These are phyloP conservation scores for Termitomyces sp. DNA, from an alignment of 768 basidiomycete genomes.

Conservation along the genomic window DNA sequence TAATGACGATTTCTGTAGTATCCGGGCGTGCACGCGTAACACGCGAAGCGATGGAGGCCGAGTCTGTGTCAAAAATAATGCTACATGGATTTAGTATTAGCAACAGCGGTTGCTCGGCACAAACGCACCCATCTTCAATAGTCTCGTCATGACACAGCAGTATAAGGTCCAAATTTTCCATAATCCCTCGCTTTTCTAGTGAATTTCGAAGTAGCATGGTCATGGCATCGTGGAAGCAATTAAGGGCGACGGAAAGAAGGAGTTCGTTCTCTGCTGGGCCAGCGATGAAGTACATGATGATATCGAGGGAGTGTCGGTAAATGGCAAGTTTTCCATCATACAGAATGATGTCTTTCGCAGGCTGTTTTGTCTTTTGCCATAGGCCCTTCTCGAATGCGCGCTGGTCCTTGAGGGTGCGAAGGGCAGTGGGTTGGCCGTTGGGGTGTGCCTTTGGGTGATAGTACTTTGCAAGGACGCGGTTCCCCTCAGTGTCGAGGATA, in stretches of 20 bases:
- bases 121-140: conserved; percentile 88
- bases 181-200: conserved; percentile 89
- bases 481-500: conserved; percentile 92
- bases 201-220: conserved; percentile 83
- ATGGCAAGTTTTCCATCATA: conserved; percentile 89
- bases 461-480: conserved; percentile 94
- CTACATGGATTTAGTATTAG: conserved; percentile 30
- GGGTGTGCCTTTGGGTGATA: conserved; percentile 71
- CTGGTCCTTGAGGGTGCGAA: conserved; percentile 82
- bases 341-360: conserved; percentile 85
- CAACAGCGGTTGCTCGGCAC: neutral
- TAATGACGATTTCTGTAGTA: conserved; percentile 94
- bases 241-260: conserved; percentile 85
- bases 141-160: conserved; percentile 94
- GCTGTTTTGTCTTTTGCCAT: conserved; percentile 87
- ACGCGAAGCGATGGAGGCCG: conserved; percentile 90
- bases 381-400: conserved; percentile 93
- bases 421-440: conserved; percentile 54
- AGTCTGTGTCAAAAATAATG: conserved; percentile 95
- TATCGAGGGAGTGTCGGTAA: conserved; percentile 92
- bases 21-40: conserved; percentile 92
- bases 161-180: conserved; percentile 93
- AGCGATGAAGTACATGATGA: conserved; percentile 91
- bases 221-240: conserved; percentile 81
- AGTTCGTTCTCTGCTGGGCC: conserved; percentile 89